Evolutionary conservation across 352 stramenopile genomes (phyloP), one percentile per base, ranked within the genome.

Genomic region (Pythium angustatum): DNA sequence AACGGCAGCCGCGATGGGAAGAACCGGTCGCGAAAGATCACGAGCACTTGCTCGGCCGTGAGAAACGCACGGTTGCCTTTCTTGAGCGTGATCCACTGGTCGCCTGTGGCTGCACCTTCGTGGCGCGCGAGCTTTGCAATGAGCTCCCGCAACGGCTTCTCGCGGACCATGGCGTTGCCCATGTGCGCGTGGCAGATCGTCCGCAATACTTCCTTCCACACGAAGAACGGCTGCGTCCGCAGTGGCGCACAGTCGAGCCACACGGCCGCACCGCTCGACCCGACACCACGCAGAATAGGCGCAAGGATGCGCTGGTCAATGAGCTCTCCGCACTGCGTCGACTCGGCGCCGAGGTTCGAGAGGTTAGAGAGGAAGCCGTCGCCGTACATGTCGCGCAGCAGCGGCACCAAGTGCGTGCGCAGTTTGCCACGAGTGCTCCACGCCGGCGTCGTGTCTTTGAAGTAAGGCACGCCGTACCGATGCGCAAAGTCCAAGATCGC

Each of bases 381-480:
- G 51, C 96, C 97, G 75, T 99, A 99, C 63, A 99, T 95, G 57
- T 99, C 95, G 22, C 93, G 69, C 27, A 99, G 73, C 41, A 98
- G 73, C 11, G 97, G 96, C 53, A 99, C 72, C 10, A 99, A 74
- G 63, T 97, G 85, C 64, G 97, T 97, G 40, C 97, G 86, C 34
- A 99, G 72, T 72, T 99, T 99, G 45, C 96, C 96, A 63, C 97
- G 81, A 28, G 96, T 99, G 38, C 91, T 98, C 97, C 97, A 99
- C 63, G 87, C 79, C 7, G 96, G 94, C 27, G 96, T 99, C 44
- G 96, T 98, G 82, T 99, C 96, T 73, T 98, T 98, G 69, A 98
- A 98, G 64, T 98, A 99, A 7, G 96, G 96, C 51, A 99, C 86
- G 59, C 96, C 95, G 75, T 96, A 99, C 11, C 67, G 81, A 66